These are phyloP conservation scores for Geosiphon pyriformis DNA, from an alignment of 192 early-diverging fungal species.

Conservation along the genomic window DNA sequence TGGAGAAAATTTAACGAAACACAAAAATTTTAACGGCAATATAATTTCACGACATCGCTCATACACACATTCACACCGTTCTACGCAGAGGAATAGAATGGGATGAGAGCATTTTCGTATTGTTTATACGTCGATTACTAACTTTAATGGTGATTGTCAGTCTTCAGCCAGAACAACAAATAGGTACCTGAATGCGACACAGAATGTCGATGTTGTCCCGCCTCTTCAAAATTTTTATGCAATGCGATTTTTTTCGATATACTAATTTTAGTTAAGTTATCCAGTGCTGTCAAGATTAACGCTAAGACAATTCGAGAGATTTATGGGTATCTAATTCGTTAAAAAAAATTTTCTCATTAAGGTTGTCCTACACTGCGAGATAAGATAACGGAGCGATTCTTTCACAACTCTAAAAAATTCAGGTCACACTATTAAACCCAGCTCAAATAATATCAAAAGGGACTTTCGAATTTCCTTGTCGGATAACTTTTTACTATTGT, in stretches of 20 bases:
- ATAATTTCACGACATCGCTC: neutral
- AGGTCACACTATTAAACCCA: no score
- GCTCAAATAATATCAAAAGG: no score
- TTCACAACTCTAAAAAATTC: no score
- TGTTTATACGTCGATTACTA: no score
- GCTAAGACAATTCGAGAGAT: neutral
- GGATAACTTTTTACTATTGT: no score
- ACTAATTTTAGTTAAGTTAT: neutral
- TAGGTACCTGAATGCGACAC: neutral
- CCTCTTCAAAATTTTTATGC: conserved; percentile 5
- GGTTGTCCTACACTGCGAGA: conserved; percentile 13
- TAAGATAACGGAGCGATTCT: conserved; percentile 15
- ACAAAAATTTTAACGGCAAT: neutral
- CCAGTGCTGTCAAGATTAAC: conserved; percentile 18
- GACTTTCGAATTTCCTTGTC: no score
- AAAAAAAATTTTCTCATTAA: neutral
- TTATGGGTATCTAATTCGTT: neutral
- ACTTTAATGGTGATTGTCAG: neutral
- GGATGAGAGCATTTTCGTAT: no score
- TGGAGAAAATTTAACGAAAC: no score
- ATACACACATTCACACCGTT: neutral
- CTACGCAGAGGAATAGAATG: neutral
- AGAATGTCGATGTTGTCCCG: neutral
- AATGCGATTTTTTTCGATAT: conserved; percentile 24
- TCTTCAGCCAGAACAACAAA: neutral